Percentiles rank a stretch among this genome's conserved stretches.
Evolutionary conservation across 768 basidiomycete species (phyloP).

Genomic region (Suillus alpinus): DNA sequence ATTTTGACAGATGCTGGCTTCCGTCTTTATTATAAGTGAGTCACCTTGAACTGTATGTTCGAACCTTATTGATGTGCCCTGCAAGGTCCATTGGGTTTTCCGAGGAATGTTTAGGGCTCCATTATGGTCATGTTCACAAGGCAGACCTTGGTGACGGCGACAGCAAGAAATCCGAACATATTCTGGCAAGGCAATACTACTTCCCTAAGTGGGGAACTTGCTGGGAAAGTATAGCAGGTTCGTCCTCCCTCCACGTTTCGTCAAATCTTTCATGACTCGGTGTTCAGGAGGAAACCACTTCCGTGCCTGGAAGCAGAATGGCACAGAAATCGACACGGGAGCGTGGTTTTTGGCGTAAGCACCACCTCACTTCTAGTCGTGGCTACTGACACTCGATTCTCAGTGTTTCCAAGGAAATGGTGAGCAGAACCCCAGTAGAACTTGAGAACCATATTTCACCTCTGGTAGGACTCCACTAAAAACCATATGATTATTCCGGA

Average conservation of each 20-base stretch:
- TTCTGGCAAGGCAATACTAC: conserved; percentile 77
- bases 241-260: conserved; percentile 4
- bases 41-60: neutral
- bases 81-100: conserved; percentile 77
- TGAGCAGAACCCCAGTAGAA: conserved; percentile 16
- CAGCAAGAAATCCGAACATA: conserved; percentile 62
- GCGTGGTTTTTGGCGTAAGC: conserved; percentile 86
- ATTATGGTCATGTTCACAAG: conserved; percentile 70
- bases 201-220: conserved; percentile 80
- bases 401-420: conserved; percentile 75
- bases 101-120: conserved; percentile 77
- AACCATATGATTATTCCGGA: conserved; percentile 73
- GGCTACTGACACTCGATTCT: conserved; percentile 1
- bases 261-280: conserved; percentile 2
- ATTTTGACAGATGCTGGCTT: conserved; percentile 76
- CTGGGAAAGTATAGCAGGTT: conserved; percentile 79
- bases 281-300: conserved; percentile 79
- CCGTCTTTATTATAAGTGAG: conserved; percentile 64
- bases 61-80: neutral
- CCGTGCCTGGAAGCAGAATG: conserved; percentile 87
- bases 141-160: conserved; percentile 86
- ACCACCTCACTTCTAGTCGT: neutral
- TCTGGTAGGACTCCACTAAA: conserved; percentile 48
- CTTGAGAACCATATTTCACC: conserved; percentile 2
- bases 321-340: conserved; percentile 62